Evolutionary conservation across 352 stramenopile genomes (phyloP).

Genomic region (Phytophthora hibernalis): DNA sequence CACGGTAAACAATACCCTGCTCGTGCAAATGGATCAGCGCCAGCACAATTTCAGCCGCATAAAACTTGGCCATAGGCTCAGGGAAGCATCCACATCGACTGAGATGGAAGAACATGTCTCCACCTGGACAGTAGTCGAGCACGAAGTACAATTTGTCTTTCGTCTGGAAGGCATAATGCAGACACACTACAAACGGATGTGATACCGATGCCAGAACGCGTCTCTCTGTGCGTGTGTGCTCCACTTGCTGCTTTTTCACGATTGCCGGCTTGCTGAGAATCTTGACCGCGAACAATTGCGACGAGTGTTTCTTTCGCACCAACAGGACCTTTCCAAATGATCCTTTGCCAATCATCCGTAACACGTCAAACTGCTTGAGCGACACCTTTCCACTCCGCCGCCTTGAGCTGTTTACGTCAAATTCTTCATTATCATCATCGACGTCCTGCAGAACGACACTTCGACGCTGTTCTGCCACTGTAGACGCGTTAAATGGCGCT

Average conservation of each 20-base stretch:
- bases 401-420: conserved; percentile 27
- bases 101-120: conserved; percentile 86
- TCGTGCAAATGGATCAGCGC: conserved; percentile 88
- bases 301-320: conserved; percentile 82
- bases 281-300: conserved; percentile 85
- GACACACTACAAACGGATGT: conserved; percentile 89
- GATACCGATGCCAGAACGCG: conserved; percentile 82
- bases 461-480: conserved; percentile 46
- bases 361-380: conserved; percentile 88
- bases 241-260: conserved; percentile 85
- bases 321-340: conserved; percentile 94
- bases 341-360: conserved; percentile 93
- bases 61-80: conserved; percentile 86
- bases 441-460: conserved; percentile 78
- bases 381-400: conserved; percentile 62
- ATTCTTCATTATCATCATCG: conserved; percentile 63
- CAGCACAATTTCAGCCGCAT: conserved; percentile 85
- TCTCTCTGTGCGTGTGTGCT: conserved; percentile 85
- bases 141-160: conserved; percentile 88
- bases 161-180: conserved; percentile 92
- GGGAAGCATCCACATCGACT: conserved; percentile 82
- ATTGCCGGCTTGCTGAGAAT: conserved; percentile 83
- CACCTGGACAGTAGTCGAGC: conserved; percentile 86
- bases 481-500: conserved; percentile 37
- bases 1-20: conserved; percentile 83